Conservation (phyloP, 106 monocot genomes). For the Allium cepa region DNA sequence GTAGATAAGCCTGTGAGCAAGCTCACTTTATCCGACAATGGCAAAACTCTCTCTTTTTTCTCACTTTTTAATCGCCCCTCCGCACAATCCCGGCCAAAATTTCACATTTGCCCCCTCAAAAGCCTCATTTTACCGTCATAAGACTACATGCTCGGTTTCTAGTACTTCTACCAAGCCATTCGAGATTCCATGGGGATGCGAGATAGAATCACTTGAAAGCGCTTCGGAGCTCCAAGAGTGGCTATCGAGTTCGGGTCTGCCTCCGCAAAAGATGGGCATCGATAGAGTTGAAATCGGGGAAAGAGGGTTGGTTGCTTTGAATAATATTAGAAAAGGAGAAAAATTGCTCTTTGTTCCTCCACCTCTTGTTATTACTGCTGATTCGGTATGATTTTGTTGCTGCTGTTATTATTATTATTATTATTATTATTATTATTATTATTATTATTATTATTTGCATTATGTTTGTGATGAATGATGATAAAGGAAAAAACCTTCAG, state of each 20-base stretch:
- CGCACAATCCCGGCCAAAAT: constrained; percentile 2
- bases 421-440: no score
- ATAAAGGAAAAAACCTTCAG: no score
- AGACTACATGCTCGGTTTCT: constrained; percentile 20
- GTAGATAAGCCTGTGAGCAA: no score
- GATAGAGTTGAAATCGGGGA: constrained; percentile 76
- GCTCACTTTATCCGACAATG: not conserved
- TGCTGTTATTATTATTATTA: no score
- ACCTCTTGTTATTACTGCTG: constrained; percentile 73
- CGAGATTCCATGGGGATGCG: constrained; percentile 73
- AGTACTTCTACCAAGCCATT: not conserved
- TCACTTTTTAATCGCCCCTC: constrained; percentile 11
- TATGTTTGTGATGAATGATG: no score
- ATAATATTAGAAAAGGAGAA: constrained; percentile 91
- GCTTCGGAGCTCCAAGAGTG: constrained; percentile 61
- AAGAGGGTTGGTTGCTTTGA: constrained; percentile 88
- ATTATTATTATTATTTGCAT: no score
- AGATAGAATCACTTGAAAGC: constrained; percentile 60
- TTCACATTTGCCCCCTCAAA: not conserved
- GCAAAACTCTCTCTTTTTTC: constrained; percentile 5
- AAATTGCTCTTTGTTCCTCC: constrained; percentile 95
- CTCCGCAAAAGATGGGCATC: constrained; percentile 77
- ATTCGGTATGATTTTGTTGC: constrained; percentile 40
- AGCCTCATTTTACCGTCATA: no score
- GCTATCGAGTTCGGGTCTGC: constrained; percentile 81